Evolutionary conservation across 1,284 basidiomycete species (phyloP), one percentile per base, ranked within the genome.

Genomic region (Ceratobasidium papillatum): DNA sequence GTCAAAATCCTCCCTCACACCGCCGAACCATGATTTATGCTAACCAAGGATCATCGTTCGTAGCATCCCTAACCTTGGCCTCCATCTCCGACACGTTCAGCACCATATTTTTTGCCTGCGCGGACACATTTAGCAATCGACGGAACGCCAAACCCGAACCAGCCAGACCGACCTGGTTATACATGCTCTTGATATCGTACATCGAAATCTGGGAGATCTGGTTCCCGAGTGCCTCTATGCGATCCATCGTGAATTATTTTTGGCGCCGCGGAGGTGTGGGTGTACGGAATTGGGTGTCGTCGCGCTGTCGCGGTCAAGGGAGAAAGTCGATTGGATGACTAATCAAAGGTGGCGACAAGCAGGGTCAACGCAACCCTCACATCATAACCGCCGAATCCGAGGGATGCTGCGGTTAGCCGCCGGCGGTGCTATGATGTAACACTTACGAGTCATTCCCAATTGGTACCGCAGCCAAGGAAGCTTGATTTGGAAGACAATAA

Each of bases 41-140:
- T 78, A 80, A 97, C 97, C 97, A 99, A 74, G 97, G 91, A 78
- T 99, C 98, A 80, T 99, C 96, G 79, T 98, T 99, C 8, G 98
- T 99, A 1, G 98, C 97, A 78, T 99, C 98, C 79, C 90, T 87
- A 36, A 99, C 97, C 84, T 99, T 99, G 19, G 92, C 94, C 83
- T 99, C 98, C 89, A 95, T 98, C 84, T 99, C 97, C 78, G 92
- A 94, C 76, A 98, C 87, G 84, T 99, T 99, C 78, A 99, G 87
- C 19, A 98, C 96, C 78, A 94, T 89, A 82, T 94, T 94, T 84
- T 91, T 94, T 47, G 93, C 92, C 93, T 94, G 74, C n/a, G 25
- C n/a, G 12, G 58, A 19, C 47, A 14, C 11, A 17, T 62, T 63
- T 25, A 69, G 58, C 38, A 27, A 43, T 11, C 74, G 27, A 47